Conservation (phyloP, 164 flowering plant species). For the Echeveria elegans region DNA sequence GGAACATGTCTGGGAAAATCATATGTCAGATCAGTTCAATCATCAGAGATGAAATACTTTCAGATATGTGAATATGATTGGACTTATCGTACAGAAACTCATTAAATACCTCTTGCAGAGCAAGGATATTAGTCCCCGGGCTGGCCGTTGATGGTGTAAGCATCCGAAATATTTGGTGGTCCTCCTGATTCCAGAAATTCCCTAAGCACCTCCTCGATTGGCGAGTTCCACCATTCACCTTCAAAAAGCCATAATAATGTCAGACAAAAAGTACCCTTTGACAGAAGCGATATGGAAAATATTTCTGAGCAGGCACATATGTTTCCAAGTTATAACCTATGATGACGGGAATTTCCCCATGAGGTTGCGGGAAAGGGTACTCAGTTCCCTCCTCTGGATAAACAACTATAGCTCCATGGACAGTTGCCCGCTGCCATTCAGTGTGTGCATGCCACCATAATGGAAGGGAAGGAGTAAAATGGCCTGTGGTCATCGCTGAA, state of each 20-base stretch:
- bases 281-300: not conserved
- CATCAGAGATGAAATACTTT: not conserved
- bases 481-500: no score
- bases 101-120: conserved; percentile 19
- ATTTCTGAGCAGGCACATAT: not conserved
- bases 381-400: conserved; percentile 12
- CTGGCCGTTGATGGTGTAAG: conserved; percentile 21
- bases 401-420: conserved; percentile 18
- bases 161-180: conserved; percentile 13
- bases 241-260: not conserved
- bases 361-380: conserved; percentile 19
- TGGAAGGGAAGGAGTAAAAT: no score
- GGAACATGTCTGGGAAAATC: conserved; percentile 24
- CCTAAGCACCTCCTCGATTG: conserved; percentile 10
- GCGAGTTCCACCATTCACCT: conserved; percentile 21
- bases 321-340: not conserved
- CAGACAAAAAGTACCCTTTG: no score
- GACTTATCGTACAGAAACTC: not conserved
- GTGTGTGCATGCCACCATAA: conserved; percentile 19
- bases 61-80: not conserved
- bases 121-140: conserved; percentile 26
- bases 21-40: not conserved
- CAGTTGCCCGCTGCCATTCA: conserved; percentile 21
- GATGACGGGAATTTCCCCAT: conserved; percentile 18
- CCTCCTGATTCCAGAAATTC: conserved; percentile 8